Percentiles rank a stretch among this genome's conserved stretches.
These are phyloP conservation scores for Mangifera indica DNA, from an alignment of 345 rosid genomes.

Conservation along the genomic window DNA sequence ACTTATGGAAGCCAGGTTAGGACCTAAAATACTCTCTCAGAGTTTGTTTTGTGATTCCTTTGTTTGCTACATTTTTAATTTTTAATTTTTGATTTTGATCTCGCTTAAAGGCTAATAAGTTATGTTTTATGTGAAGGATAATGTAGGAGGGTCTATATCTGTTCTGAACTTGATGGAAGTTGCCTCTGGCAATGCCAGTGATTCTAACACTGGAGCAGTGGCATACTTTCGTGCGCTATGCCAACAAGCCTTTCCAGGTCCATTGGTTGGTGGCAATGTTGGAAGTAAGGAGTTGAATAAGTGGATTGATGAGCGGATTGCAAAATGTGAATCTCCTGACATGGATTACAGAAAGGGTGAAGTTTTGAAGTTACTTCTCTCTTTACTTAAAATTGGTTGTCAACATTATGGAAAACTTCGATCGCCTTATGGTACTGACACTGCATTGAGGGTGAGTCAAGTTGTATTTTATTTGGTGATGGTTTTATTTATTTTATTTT, in stretches of 20 bases:
- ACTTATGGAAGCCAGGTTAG: slow-evolving; percentile 79
- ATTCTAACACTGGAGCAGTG: slow-evolving; percentile 39
- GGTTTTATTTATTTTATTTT: not conserved
- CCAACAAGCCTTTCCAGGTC: slow-evolving; percentile 86
- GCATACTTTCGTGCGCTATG: slow-evolving; percentile 64
- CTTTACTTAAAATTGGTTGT: slow-evolving; percentile 84
- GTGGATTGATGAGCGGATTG: slow-evolving; percentile 92
- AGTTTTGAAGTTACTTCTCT: slow-evolving; percentile 68
- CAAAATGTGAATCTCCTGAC: slow-evolving; percentile 52
- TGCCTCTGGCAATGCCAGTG: slow-evolving; percentile 41
- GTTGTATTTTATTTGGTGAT: not conserved
- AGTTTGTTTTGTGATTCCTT: slow-evolving; percentile 14
- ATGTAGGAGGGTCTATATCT: slow-evolving; percentile 49
- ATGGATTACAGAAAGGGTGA: slow-evolving; percentile 61
- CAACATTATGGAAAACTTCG: slow-evolving; percentile 97
- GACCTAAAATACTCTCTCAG: slow-evolving; percentile 9
- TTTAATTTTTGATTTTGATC: slow-evolving; percentile 1
- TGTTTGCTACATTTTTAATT: not conserved
- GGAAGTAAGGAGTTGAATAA: slow-evolving; percentile 87
- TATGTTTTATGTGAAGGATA: slow-evolving; percentile 51
- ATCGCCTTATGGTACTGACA: slow-evolving; percentile 83
- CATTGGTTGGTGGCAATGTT: slow-evolving; percentile 89
- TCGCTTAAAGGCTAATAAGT: slow-evolving; percentile 26
- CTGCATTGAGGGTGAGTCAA: slow-evolving; percentile 52
- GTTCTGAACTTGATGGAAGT: slow-evolving; percentile 80